A percentile compares a stretch with the other conserved stretches of the same genome.
Conservation (phyloP, 1,139 yeast species). For the Taphrina sp. region DNA sequence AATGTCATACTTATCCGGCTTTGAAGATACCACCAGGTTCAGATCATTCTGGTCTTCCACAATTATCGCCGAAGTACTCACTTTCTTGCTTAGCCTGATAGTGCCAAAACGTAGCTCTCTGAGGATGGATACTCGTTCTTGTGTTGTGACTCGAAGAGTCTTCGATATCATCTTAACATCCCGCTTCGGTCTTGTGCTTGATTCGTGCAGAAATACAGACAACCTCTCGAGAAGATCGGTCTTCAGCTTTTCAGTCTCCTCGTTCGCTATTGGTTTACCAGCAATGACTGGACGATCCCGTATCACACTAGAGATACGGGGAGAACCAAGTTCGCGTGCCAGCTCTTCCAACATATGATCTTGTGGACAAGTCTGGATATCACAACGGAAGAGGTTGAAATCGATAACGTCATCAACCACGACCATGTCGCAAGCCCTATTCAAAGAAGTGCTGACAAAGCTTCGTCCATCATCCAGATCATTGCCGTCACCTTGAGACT, state of each 20-base stretch:
- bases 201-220: constrained; percentile 43
- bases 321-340: constrained; percentile 40
- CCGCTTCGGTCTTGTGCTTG: constrained; percentile 6
- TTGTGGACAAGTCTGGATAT: constrained; percentile 46
- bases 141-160: constrained; percentile 12
- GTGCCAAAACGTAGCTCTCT: constrained; percentile 21
- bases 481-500: constrained; percentile 36
- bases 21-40: constrained; percentile 35
- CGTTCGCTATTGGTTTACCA: constrained; percentile 34
- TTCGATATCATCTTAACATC: constrained; percentile 8
- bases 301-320: constrained; percentile 36
- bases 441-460: constrained; percentile 7
- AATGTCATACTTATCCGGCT: constrained; percentile 47
- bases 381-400: constrained; percentile 44
- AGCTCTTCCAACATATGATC: constrained; percentile 43
- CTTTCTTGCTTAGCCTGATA: constrained; percentile 29
- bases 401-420: constrained; percentile 47
- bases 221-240: constrained; percentile 43
- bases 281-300: constrained; percentile 36
- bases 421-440: constrained; percentile 42
- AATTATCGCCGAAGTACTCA: constrained; percentile 35
- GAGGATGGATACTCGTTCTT: constrained; percentile 25
- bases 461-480: constrained; percentile 39
- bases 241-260: constrained; percentile 35
- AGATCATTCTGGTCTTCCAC: constrained; percentile 28